A percentile compares a stretch with the other conserved stretches of the same genome.
These are phyloP conservation scores for Fusarium sp. DNA, from an alignment of 2,329 filamentous ascomycete species.

Conservation along the genomic window DNA sequence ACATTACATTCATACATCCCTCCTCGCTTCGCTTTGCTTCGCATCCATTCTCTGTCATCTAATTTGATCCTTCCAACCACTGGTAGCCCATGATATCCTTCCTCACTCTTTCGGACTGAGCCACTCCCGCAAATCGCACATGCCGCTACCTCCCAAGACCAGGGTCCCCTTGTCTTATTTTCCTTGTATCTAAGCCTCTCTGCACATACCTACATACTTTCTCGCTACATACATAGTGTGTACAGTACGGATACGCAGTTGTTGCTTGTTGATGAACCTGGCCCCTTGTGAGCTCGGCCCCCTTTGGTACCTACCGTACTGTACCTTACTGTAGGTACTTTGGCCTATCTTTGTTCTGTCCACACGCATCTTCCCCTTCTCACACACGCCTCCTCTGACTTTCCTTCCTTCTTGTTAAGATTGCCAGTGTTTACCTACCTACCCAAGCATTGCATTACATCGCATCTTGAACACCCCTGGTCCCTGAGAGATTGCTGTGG, in stretches of 20 bases:
- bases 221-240: conserved; percentile 20
- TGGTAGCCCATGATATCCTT: conserved; percentile 35
- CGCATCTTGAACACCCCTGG: conserved; percentile 19
- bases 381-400: conserved; percentile 35
- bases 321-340: not conserved
- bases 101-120: conserved; percentile 30
- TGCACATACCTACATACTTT: conserved; percentile 18
- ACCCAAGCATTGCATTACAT: not conserved
- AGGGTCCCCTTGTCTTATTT: conserved; percentile 32
- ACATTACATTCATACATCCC: not conserved
- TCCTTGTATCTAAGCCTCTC: conserved; percentile 29
- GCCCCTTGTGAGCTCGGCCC: conserved; percentile 34
- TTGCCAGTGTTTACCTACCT: conserved; percentile 15
- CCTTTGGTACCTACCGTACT: conserved; percentile 21
- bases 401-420: conserved; percentile 24
- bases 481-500: conserved; percentile 36
- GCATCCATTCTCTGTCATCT: conserved; percentile 23
- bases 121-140: conserved; percentile 43
- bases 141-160: conserved; percentile 25
- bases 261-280: conserved; percentile 17
- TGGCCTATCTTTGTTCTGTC: conserved; percentile 32
- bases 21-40: conserved; percentile 13
- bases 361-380: conserved; percentile 35
- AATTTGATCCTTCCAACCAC: conserved; percentile 39
- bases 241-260: conserved; percentile 9